These are phyloP conservation scores for Umbelopsis isabellina DNA, from an alignment of 192 early-diverging fungal species.

Conservation along the genomic window DNA sequence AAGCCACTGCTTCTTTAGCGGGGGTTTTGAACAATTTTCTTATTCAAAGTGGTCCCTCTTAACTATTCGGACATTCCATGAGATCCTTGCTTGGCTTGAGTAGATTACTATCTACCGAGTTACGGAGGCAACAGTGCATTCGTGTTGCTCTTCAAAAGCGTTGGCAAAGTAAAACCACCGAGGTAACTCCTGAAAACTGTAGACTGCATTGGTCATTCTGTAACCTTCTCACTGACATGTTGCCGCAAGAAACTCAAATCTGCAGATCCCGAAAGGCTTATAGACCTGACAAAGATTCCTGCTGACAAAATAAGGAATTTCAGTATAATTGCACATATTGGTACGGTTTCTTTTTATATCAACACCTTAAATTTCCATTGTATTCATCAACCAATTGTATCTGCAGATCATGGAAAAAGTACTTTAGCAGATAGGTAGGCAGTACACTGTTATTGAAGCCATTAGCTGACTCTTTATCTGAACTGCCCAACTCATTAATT, in stretches of 20 bases:
- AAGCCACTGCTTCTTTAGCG: constrained; percentile 2
- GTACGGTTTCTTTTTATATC: constrained; percentile 33
- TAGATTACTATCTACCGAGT: not conserved
- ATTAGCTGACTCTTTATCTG: not conserved
- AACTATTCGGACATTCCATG: not conserved
- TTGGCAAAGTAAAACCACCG: constrained; percentile 18
- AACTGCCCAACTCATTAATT: not conserved
- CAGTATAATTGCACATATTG: constrained; percentile 84
- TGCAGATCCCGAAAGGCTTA: constrained; percentile 30
- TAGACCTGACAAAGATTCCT: constrained; percentile 70
- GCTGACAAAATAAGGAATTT: constrained; percentile 92
- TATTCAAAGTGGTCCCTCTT: not conserved
- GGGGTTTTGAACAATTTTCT: not conserved
- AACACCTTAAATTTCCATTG: not conserved
- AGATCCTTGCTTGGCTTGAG: constrained; percentile 11
- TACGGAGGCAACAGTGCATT: not conserved
- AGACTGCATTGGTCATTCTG: not conserved
- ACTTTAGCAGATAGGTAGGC: constrained; percentile 84
- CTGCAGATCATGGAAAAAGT: constrained; percentile 82
- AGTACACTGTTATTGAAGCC: too few relatives aligned
- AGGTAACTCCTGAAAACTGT: not conserved
- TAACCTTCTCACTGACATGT: not conserved
- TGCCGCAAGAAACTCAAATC: constrained; percentile 35
- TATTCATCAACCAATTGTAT: not conserved
- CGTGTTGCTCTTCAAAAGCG: not conserved